Percentiles rank a stretch among this genome's conserved stretches.
These are phyloP conservation scores for Aspergillus pseudotamarii DNA, from an alignment of 2,329 filamentous ascomycete genomes.

Conservation along the genomic window DNA sequence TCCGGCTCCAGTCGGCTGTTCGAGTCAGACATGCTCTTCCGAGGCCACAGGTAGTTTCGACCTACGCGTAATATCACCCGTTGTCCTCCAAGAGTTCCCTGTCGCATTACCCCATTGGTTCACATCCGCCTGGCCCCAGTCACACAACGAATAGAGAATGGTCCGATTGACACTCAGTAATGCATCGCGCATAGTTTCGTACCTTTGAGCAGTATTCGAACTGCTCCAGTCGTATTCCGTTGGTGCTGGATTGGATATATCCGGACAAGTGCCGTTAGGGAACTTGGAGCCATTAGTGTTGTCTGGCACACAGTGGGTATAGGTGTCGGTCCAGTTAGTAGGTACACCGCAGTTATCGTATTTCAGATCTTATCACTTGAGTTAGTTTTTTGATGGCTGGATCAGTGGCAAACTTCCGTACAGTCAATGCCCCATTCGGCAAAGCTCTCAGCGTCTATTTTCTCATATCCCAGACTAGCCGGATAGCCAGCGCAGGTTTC, in stretches of 20 bases:
- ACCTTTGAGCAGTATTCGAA: constrained; percentile 53
- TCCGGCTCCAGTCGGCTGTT: constrained; percentile 27
- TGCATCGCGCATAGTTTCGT: constrained; percentile 56
- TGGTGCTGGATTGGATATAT: constrained; percentile 41
- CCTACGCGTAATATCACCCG: constrained; percentile 36
- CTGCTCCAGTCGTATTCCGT: constrained; percentile 54
- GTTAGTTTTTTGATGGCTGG: constrained; percentile 1
- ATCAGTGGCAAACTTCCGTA: constrained; percentile 10
- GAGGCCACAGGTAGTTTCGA: too few relatives aligned
- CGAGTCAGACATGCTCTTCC: not conserved
- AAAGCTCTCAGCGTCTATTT: constrained; percentile 60
- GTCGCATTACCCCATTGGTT: constrained; percentile 54
- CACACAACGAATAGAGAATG: constrained; percentile 57
- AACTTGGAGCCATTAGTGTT: constrained; percentile 33
- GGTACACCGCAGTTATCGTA: constrained; percentile 59
- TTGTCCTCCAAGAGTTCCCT: constrained; percentile 51
- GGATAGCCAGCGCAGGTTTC: constrained; percentile 60
- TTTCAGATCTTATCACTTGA: constrained; percentile 50
- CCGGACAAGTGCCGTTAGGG: constrained; percentile 47
- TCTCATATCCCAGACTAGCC: constrained; percentile 60
- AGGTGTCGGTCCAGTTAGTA: constrained; percentile 42
- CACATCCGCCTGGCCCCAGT: constrained; percentile 57
- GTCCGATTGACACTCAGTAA: constrained; percentile 48
- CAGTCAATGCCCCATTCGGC: constrained; percentile 62
- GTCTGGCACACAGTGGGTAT: constrained; percentile 46